A percentile compares a stretch with the other conserved stretches of the same genome.
Conservation (phyloP, 148 eudicot species). For the Amaranthus hypochondriacus region DNA sequence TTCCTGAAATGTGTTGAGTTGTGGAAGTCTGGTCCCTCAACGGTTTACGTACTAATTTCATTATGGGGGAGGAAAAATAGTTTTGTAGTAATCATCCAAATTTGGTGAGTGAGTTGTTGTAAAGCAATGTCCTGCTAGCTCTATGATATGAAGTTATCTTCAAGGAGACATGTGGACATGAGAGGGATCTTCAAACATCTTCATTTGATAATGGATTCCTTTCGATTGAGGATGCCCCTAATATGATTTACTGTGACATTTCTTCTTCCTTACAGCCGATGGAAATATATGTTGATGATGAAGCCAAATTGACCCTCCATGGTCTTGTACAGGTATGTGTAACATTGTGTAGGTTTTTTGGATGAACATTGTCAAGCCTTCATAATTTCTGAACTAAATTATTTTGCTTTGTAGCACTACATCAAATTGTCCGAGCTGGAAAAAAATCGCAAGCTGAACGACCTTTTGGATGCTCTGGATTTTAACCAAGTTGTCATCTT, state of each 20-base stretch:
- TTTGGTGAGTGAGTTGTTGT: conserved; percentile 16
- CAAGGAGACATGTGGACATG: conserved; percentile 52
- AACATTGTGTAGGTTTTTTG: background rate
- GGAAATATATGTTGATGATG: conserved; percentile 99
- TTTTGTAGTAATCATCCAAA: conserved; percentile 8
- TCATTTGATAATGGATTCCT: conserved; percentile 65
- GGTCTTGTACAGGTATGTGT: conserved; percentile 91
- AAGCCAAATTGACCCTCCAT: conserved; percentile 94
- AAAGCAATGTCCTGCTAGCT: conserved; percentile 2
- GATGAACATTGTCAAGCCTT: too few species aligned
- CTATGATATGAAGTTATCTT: conserved; percentile 25
- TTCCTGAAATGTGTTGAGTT: background rate
- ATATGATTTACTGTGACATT: conserved; percentile 66
- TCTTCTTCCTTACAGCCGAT: conserved; percentile 80
- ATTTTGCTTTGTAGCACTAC: conserved; percentile 54
- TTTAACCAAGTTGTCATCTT: conserved; percentile 93
- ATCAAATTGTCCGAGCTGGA: conserved; percentile 79
- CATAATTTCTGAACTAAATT: too few species aligned
- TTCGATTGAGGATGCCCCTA: conserved; percentile 62
- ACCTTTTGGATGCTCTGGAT: conserved; percentile 90
- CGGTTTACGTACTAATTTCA: background rate
- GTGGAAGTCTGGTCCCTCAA: background rate
- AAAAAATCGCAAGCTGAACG: conserved; percentile 89
- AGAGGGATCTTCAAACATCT: conserved; percentile 46
- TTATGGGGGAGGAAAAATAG: conserved; percentile 1